phyloP scores from a whole-genome alignment of 345 rosid genomes.

The Balakata baccata region DNA sequence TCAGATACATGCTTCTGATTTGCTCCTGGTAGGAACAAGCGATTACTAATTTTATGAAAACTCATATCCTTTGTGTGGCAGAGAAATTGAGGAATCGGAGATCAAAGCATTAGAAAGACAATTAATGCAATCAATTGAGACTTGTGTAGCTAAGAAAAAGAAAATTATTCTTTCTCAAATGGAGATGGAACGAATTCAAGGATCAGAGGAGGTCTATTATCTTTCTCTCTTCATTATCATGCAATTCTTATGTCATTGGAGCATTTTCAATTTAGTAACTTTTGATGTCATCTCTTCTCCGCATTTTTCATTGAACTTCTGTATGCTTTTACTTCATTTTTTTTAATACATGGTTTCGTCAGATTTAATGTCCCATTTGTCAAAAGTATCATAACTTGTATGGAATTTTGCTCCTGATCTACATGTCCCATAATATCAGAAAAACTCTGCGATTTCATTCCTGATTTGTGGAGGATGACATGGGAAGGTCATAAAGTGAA shows the following conservation, averaged over 20 bases:
- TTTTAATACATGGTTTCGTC: not conserved
- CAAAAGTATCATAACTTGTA: not conserved
- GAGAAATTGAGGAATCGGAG: constrained; percentile 92
- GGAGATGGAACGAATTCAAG: constrained; percentile 90
- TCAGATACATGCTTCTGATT: not conserved
- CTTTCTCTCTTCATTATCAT: constrained; percentile 14
- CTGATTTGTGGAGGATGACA: not conserved
- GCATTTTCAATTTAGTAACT: not conserved
- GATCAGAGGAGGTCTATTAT: constrained; percentile 73
- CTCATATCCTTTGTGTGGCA: constrained; percentile 22
- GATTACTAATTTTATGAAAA: constrained; percentile 13
- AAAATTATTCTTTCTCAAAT: constrained; percentile 75
- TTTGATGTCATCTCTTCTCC: not conserved
- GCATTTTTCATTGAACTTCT: not conserved
- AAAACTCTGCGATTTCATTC: not conserved
- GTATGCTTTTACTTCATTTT: not conserved
- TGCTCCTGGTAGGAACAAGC: constrained; percentile 6
- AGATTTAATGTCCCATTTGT: not conserved
- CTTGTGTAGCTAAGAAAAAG: constrained; percentile 83
- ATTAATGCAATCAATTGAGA: constrained; percentile 91
- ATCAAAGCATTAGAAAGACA: constrained; percentile 88
- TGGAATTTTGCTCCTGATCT: not conserved
- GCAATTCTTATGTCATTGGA: not conserved
- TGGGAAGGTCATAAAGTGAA: not conserved
- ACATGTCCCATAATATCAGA: not conserved